A percentile compares a stretch with the other conserved stretches of the same genome.
These are phyloP conservation scores for Anisogramma anomala DNA, from an alignment of 2,329 filamentous ascomycete genomes.

Conservation along the genomic window DNA sequence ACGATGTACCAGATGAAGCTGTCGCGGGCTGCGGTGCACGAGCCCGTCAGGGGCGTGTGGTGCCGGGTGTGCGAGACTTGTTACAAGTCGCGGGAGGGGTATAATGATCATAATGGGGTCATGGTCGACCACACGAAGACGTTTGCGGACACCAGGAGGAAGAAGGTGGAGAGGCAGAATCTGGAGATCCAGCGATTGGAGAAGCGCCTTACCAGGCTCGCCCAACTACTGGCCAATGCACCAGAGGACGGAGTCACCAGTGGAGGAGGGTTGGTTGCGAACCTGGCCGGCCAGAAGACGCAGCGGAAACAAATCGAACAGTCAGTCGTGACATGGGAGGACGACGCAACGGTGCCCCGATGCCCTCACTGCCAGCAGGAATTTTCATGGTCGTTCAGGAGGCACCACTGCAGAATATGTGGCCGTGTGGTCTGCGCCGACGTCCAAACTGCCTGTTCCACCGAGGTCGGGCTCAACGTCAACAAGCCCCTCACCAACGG, in stretches of 20 bases:
- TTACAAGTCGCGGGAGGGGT: constrained; percentile 91
- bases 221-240: constrained; percentile 66
- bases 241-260: constrained; percentile 50
- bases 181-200: constrained; percentile 83
- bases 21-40: constrained; percentile 76
- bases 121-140: constrained; percentile 59
- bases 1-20: constrained; percentile 99
- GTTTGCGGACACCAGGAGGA: constrained; percentile 62
- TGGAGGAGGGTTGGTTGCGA: constrained; percentile 42
- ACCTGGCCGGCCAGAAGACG: constrained; percentile 57
- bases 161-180: constrained; percentile 70
- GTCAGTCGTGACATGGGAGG: constrained; percentile 88
- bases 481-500: constrained; percentile 18
- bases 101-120: constrained; percentile 74
- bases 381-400: constrained; percentile 84
- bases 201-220: constrained; percentile 83
- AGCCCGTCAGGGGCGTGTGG: constrained; percentile 84
- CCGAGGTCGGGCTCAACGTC: constrained; percentile 71
- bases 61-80: constrained; percentile 97
- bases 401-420: constrained; percentile 91
- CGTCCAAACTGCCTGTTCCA: constrained; percentile 70
- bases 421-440: constrained; percentile 90
- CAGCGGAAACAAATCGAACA: constrained; percentile 77
- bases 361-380: constrained; percentile 96
- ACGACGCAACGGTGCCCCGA: constrained; percentile 65